Conservation (phyloP, 73 alveolate genomes). For the Breviolum minutum region DNA sequence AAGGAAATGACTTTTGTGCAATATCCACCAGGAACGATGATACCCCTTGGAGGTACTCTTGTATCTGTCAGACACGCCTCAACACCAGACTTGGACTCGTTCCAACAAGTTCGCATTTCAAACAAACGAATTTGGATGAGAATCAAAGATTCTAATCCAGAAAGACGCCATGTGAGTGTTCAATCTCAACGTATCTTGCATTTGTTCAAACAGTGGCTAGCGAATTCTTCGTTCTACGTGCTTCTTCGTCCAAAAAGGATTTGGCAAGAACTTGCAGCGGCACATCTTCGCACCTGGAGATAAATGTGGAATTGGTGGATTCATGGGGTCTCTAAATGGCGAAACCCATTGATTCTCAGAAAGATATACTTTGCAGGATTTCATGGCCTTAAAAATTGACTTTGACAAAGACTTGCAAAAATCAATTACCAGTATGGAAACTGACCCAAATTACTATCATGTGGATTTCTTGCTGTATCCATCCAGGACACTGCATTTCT, state of each 20-base stretch:
- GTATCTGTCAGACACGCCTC: background rate
- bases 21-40: background rate
- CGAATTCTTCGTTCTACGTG: background rate
- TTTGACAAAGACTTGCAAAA: background rate
- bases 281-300: too few relatives aligned
- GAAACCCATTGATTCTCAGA: background rate
- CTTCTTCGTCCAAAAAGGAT: background rate
- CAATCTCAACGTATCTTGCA: too few relatives aligned
- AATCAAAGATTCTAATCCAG: background rate
- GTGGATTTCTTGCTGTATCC: too few relatives aligned
- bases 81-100: background rate
- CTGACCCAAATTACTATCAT: background rate
- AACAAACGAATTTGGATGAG: background rate
- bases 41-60: background rate
- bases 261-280: background rate
- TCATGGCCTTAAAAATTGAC: background rate
- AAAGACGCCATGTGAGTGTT: background rate
- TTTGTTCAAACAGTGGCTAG: background rate
- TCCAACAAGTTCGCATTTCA: background rate
- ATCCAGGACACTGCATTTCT: background rate
- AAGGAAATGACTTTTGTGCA: background rate
- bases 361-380: background rate
- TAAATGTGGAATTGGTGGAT: background rate
- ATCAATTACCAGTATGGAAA: background rate
- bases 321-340: background rate